Percentiles rank a stretch among this genome's conserved stretches.
Conservation (phyloP, 192 early-diverging fungal genomes). For the Linnemannia schmuckeri region DNA sequence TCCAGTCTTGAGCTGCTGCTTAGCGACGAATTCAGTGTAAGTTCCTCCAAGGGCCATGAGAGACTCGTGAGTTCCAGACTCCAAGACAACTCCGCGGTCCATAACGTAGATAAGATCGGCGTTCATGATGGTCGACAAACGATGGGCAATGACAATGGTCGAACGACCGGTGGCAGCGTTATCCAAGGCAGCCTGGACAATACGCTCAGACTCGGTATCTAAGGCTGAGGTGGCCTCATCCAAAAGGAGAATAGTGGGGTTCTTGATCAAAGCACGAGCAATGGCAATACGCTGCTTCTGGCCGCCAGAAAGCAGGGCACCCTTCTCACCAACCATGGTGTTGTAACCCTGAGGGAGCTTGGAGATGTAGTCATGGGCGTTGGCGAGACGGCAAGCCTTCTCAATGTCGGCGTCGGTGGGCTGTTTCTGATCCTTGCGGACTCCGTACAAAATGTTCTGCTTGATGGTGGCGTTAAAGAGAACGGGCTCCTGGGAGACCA, state of each 20-base stretch:
- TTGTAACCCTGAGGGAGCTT: conserved; percentile 87
- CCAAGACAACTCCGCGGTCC: conserved; percentile 74
- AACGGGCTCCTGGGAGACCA: conserved; percentile 83
- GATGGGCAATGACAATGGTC: conserved; percentile 92
- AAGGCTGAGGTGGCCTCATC: conserved; percentile 93
- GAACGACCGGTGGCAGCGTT: conserved; percentile 80
- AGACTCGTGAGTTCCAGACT: conserved; percentile 85
- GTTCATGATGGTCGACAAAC: conserved; percentile 89
- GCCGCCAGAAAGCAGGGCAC: conserved; percentile 83
- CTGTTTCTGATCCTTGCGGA: conserved; percentile 55
- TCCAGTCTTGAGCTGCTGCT: conserved; percentile 71
- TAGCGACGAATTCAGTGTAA: conserved; percentile 74
- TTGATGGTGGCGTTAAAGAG: conserved; percentile 83
- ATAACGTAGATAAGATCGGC: conserved; percentile 93
- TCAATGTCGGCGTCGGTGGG: conserved; percentile 82
- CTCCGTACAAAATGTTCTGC: conserved; percentile 81
- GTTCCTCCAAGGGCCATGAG: conserved; percentile 74
- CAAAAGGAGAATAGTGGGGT: conserved; percentile 87
- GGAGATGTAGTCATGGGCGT: conserved; percentile 82
- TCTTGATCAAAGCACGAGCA: conserved; percentile 91
- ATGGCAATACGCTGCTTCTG: conserved; percentile 97
- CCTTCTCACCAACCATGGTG: conserved; percentile 89
- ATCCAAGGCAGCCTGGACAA: conserved; percentile 90
- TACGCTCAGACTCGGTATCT: conserved; percentile 82
- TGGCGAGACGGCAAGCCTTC: conserved; percentile 75